phyloP scores from a whole-genome alignment of 495 filamentous ascomycete species.

The Arthonia radiata region DNA sequence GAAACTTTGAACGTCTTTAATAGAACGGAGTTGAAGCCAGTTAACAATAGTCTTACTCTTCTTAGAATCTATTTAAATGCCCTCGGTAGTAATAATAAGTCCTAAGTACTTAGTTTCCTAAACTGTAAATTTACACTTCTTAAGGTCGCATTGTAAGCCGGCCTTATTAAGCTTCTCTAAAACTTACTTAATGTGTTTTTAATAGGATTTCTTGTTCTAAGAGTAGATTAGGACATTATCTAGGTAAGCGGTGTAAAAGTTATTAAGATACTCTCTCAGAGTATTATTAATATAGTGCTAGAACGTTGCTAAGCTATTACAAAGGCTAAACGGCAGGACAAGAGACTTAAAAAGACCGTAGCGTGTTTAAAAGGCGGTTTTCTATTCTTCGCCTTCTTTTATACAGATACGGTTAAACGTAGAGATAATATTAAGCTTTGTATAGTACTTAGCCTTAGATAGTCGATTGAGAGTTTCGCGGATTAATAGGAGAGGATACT shows the following conservation, averaged over 20 bases:
- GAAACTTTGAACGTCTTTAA: slow-evolving; percentile 10
- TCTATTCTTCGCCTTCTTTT: slow-evolving; percentile 9
- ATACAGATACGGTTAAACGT: slow-evolving; percentile 18
- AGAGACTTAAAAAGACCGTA: slow-evolving; percentile 10
- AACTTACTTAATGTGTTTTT: slow-evolving; percentile 7
- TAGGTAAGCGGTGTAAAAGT: slow-evolving; percentile 12
- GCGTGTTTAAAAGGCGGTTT: slow-evolving; percentile 14
- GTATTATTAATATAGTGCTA: slow-evolving; percentile 12
- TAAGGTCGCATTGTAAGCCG: slow-evolving; percentile 9
- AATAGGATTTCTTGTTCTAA: slow-evolving; percentile 7
- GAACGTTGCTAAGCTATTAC: slow-evolving; percentile 9
- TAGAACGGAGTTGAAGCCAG: slow-evolving; percentile 6
- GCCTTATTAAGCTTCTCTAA: slow-evolving; percentile 6
- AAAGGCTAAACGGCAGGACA: slow-evolving; percentile 10
- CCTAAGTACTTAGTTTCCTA: slow-evolving; percentile 8
- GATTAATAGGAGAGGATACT: slow-evolving; percentile 9
- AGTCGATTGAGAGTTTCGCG: slow-evolving; percentile 6
- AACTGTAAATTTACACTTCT: slow-evolving; percentile 13
- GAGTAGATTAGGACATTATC: slow-evolving; percentile 16
- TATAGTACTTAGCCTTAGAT: slow-evolving; percentile 6
- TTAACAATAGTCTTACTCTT: slow-evolving; percentile 10
- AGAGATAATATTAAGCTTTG: slow-evolving; percentile 11
- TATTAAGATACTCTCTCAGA: slow-evolving; percentile 8
- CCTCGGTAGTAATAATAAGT: slow-evolving; percentile 8
- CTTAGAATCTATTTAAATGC: slow-evolving; percentile 8